Conservation (phyloP, 805 yeast genomes). For the Candida palmyrensis region DNA sequence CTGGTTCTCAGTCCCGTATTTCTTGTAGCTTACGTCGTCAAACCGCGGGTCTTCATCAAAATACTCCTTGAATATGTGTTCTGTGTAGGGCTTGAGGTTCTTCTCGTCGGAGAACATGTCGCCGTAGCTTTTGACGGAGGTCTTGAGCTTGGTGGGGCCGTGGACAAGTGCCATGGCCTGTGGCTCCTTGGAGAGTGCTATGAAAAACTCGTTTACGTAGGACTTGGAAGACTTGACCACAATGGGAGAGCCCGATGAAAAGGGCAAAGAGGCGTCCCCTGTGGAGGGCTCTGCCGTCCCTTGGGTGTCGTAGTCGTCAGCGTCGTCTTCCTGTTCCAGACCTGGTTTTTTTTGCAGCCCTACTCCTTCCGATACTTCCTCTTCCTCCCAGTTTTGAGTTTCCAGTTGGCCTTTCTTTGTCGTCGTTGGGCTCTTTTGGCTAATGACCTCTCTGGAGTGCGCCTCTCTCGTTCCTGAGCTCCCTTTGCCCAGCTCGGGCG, state of each 20-base stretch:
- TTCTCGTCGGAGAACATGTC: conserved; percentile 2
- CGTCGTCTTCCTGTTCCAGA: too few relatives aligned
- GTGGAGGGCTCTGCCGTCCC: too few relatives aligned
- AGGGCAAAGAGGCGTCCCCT: too few relatives aligned
- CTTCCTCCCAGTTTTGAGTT: too few relatives aligned
- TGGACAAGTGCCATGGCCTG: neutral
- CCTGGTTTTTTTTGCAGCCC: too few relatives aligned
- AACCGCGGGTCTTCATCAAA: conserved; percentile 4
- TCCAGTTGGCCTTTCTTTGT: too few relatives aligned
- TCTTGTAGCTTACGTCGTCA: conserved; percentile 15
- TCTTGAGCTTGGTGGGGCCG: conserved; percentile 1
- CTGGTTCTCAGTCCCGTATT: conserved; percentile 8
- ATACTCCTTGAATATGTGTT: conserved; percentile 2
- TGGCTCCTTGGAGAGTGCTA: neutral
- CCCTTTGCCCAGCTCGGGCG: too few relatives aligned
- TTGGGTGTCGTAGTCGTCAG: too few relatives aligned
- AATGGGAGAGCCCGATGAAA: neutral
- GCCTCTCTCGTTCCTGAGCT: too few relatives aligned
- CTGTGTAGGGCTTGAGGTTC: conserved; percentile 3
- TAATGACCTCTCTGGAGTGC: too few relatives aligned
- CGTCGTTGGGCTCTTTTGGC: too few relatives aligned
- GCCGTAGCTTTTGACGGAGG: neutral
- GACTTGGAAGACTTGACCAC: neutral
- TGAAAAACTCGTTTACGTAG: conserved; percentile 2
- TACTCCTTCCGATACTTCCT: too few relatives aligned